Evolutionary conservation across 371 early-diverging fungal genomes (phyloP), one percentile per base, ranked within the genome.

Genomic region (Mucor velutinosus): DNA sequence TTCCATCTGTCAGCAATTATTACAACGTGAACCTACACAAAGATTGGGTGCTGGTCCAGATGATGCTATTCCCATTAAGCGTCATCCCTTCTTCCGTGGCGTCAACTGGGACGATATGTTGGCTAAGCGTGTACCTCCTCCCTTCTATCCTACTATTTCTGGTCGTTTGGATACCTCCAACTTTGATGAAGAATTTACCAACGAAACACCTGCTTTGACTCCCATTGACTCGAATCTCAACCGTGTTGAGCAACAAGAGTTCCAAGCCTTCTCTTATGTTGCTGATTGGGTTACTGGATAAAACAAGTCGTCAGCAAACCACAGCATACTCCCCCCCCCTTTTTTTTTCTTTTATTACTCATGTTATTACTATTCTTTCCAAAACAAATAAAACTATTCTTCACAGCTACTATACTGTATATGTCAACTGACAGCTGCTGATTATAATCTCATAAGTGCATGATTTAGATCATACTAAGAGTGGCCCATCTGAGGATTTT

Each of bases 181-280:
- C 88, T 98, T 98, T 90, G 99, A 94, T 66, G 87, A 89, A 32
- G 97, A 97, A 81, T 97, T 99, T 64, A 98, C 97, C 8, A 78
- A 86, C 27, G 97, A 99, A 81, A 75, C 79, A 55, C 96, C 97
- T 6, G 91, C 91, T 0, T 73, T 98, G 39, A 97, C 98, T 17
- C 96, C 97, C 0, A 88, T 92, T 35, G 88, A 94, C 62, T 87
- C 89, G 56, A 87, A 90, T n/a, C 78, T 97, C 41, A 86, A 87
- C 2, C 80, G 83, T 25, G 86, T 86, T 4, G 93, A 96, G 74
- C 97, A 98, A 82, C 90, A 91, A 73, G 95, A 97, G 78, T 98
- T 98, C 79, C 74, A 85, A 49, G 92, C 90, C 30, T 98, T 98
- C 78, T 92, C 94, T 19, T 95, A 96, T 78, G 90, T 94, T 35